Evolutionary conservation across 805 yeast genomes (phyloP).

Genomic region (Jamesozyma spencerorum): DNA sequence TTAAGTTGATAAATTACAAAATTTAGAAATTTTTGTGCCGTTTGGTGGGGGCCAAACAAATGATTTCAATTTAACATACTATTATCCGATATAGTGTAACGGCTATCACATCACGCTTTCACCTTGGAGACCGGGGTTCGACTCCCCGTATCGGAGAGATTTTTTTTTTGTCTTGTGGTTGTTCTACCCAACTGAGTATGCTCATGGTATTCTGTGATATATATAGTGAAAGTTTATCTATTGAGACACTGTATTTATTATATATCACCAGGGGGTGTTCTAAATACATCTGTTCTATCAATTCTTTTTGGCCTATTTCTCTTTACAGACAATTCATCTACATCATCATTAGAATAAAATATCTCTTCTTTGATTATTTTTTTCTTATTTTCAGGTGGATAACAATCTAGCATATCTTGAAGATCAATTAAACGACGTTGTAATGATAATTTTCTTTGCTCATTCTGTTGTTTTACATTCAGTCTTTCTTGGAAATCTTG

Average conservation of each 20-base stretch:
- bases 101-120: slow-evolving; percentile 31
- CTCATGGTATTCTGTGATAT: background rate
- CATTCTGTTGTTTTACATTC: slow-evolving; percentile 30
- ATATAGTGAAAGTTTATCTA: background rate
- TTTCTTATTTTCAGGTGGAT: background rate
- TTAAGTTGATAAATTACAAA: no score
- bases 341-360: background rate
- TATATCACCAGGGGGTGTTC: slow-evolving; percentile 3
- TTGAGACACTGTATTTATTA: background rate
- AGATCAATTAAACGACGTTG: slow-evolving; percentile 25
- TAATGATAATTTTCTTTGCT: slow-evolving; percentile 28
- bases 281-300: slow-evolving; percentile 1
- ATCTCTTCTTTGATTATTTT: background rate
- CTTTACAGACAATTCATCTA: background rate
- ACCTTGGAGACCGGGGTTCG: slow-evolving; percentile 32
- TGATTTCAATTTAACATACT: background rate
- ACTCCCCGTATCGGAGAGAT: slow-evolving; percentile 29
- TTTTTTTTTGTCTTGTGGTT: slow-evolving; percentile 1
- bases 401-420: slow-evolving; percentile 18
- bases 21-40: no score
- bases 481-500: slow-evolving; percentile 26
- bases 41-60: no score
- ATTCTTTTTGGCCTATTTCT: slow-evolving; percentile 1
- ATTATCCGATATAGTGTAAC: slow-evolving; percentile 29
- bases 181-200: background rate